Evolutionary conservation across 2,329 filamentous ascomycete species (phyloP).

Genomic region (Apiospora sp.): DNA sequence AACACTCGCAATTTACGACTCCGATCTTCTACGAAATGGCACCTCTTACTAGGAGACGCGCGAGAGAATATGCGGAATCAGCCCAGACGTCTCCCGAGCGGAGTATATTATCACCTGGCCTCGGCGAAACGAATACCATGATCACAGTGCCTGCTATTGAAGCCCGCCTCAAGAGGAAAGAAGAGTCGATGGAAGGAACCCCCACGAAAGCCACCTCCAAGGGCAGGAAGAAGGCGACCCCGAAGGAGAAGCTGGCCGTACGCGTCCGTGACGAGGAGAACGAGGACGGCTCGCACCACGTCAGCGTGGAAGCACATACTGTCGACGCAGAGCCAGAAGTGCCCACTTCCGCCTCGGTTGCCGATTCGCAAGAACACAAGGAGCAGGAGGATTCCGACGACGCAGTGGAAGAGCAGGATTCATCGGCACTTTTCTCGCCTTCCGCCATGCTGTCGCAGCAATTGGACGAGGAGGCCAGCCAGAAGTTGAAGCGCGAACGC

Average conservation of each 20-base stretch:
- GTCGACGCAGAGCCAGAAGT: slow-evolving; percentile 29
- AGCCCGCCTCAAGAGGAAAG: background rate
- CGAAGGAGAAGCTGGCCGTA: slow-evolving; percentile 37
- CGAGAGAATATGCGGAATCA: slow-evolving; percentile 28
- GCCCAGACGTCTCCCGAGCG: slow-evolving; percentile 20
- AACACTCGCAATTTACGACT: background rate
- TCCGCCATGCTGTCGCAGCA: slow-evolving; percentile 41
- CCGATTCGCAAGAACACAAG: slow-evolving; percentile 36
- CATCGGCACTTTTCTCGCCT: slow-evolving; percentile 31
- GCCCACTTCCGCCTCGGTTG: slow-evolving; percentile 30
- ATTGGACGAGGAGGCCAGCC: slow-evolving; percentile 41
- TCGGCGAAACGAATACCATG: background rate
- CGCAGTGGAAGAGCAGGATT: slow-evolving; percentile 26
- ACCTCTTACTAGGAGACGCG: slow-evolving; percentile 38
- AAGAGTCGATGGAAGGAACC: background rate
- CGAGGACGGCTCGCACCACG: slow-evolving; percentile 27
- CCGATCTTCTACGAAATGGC: slow-evolving; percentile 33
- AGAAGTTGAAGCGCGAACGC: slow-evolving; percentile 37
- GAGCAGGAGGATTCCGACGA: background rate
- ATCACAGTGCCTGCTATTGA: background rate
- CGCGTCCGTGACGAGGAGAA: slow-evolving; percentile 31
- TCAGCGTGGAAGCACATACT: slow-evolving; percentile 35
- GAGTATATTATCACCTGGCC: slow-evolving; percentile 4
- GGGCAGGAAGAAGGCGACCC: slow-evolving; percentile 26
- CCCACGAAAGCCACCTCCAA: slow-evolving; percentile 21